Conservation (phyloP, 208 protist species). For the Porcisia deanei region DNA sequence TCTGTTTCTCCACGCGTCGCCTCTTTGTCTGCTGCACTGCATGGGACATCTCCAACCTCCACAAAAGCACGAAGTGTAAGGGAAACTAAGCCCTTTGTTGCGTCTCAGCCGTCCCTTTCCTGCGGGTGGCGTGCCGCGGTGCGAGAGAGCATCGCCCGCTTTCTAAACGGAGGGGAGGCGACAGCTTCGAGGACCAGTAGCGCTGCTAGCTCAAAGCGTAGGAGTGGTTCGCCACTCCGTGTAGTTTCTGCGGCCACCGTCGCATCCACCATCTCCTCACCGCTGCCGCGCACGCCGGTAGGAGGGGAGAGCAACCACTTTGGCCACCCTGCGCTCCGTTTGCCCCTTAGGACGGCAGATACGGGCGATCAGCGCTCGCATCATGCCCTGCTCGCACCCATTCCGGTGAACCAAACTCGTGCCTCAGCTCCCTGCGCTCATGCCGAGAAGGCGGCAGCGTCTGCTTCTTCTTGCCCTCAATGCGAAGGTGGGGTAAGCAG, state of each 20-base stretch:
- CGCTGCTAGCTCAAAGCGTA: neutral
- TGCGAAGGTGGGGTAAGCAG: neutral
- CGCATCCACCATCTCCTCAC: conserved; percentile 3
- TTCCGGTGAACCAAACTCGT: neutral
- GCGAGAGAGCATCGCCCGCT: conserved; percentile 30
- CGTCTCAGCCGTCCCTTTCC: neutral
- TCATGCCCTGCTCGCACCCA: neutral
- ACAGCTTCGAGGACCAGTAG: neutral
- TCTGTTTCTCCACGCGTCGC: neutral
- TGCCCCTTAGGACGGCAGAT: neutral
- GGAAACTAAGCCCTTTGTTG: neutral
- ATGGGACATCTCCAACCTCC: neutral
- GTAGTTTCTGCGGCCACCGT: neutral
- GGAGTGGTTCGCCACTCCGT: neutral
- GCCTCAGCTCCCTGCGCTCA: neutral
- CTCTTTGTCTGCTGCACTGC: neutral
- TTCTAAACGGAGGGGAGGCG: conserved; percentile 3
- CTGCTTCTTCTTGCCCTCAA: neutral
- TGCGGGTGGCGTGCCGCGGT: conserved; percentile 1
- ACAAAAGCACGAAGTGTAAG: neutral
- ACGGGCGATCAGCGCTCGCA: neutral
- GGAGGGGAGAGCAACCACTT: neutral
- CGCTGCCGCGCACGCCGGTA: neutral
- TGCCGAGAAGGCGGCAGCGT: neutral
- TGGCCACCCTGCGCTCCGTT: neutral